Base-by-base conservation (phyloP, 139 green algal genomes). In the Raphidocelis subcapitata region DNA sequence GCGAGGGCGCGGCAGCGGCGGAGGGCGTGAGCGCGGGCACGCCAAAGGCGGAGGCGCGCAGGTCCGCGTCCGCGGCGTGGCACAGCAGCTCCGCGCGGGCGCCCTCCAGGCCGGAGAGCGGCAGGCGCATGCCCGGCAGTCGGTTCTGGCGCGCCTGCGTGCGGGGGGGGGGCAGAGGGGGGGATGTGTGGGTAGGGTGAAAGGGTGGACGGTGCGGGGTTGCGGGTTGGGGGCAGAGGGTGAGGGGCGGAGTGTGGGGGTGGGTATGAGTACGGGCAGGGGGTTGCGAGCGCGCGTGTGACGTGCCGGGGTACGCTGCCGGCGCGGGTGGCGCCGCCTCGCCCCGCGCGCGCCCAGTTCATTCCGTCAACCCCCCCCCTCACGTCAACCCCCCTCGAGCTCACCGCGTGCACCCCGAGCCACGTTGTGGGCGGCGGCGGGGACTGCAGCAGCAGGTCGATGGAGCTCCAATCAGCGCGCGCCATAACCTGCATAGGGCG, bases 21-120 rank as follows among this genome's bases (percentile, higher is more conserved):
- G 41, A 49, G 8, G 12, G 8, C 4, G 63, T 23, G 32, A 56
- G 23, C 16, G n/a, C 35, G 4, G 63, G 63, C 35, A 57, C 63
- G 26, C 72, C 72, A 26, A 67, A 78, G 51, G 65, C 55, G 28
- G 72, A 62, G 49, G 72, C 72, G 24, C 72, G 56, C 15, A 31
- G 51, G 37, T 78, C 72, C 47, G 72, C 72, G 57, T 78, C 72
- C n/a, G 72, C 72, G 37, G 72, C 72, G 37, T 56, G 32, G 52
- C 47, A 56, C 0, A 71, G 49, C 5, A 78, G 62, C 63, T 78
- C 72, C 2, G 71, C 63, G 4, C 14, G 35, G 21, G 59, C 47
- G 20, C 70, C 70, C 15, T 69, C 61, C 14, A 69, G 66, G 72
- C 72, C 72, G 55, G 61, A 62, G 51, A 78, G 62, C 51, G 51